Conservation (phyloP, 805 yeast species). For the Pichia exigua region DNA sequence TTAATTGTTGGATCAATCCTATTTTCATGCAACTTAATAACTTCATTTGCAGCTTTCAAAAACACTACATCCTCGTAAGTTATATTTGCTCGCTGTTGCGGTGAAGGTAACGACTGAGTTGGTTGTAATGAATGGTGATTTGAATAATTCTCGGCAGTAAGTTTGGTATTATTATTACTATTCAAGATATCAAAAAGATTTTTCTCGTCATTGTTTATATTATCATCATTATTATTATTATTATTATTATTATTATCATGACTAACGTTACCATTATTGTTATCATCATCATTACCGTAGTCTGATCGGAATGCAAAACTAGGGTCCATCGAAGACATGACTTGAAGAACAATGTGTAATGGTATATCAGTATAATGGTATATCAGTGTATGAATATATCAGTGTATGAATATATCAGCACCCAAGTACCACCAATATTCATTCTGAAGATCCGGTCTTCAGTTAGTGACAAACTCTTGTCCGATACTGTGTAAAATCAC, state of each 20-base stretch:
- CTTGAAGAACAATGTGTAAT: too few species aligned
- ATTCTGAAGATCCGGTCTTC: too few species aligned
- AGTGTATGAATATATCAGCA: not conserved
- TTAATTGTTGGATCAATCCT: slow-evolving; percentile 57
- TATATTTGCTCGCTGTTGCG: slow-evolving; percentile 7
- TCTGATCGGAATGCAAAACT: not conserved
- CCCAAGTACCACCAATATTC: not conserved
- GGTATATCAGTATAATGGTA: not conserved
- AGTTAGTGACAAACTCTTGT: not conserved
- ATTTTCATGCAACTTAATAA: slow-evolving; percentile 35
- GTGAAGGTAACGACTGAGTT: too few species aligned
- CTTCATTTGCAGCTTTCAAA: slow-evolving; percentile 54
- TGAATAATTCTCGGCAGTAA: slow-evolving; percentile 5
- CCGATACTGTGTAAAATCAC: not conserved
- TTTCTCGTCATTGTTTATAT: not conserved
- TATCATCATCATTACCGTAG: not conserved
- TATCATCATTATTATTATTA: not conserved
- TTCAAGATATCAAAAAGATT: slow-evolving; percentile 21
- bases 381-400: not conserved
- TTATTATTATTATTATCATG: not conserved
- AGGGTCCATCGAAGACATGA: not conserved
- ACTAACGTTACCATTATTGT: not conserved
- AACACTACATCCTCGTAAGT: slow-evolving; percentile 47
- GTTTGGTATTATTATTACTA: slow-evolving; percentile 21
- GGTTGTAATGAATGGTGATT: not conserved